phyloP scores from a whole-genome alignment of 768 basidiomycete genomes.

The Mycena vitilis region DNA sequence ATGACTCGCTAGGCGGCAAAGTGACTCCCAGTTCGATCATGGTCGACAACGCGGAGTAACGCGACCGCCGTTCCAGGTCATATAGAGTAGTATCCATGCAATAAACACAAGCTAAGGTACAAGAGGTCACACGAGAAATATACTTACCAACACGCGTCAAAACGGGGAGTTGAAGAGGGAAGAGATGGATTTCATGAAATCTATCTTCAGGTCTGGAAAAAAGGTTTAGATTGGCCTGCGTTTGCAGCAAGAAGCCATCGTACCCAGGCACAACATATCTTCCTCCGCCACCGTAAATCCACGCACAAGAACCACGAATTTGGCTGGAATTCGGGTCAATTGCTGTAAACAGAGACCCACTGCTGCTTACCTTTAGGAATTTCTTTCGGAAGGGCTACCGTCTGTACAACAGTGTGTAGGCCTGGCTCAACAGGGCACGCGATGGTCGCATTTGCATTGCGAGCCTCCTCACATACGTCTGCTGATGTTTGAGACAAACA shows the following conservation, averaged over 20 bases:
- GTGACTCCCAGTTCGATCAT: too few relatives aligned
- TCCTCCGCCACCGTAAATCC: slow-evolving; percentile 81
- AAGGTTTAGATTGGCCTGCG: neutral
- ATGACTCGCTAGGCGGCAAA: too few relatives aligned
- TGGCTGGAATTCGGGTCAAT: slow-evolving; percentile 64
- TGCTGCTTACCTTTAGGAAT: slow-evolving; percentile 78
- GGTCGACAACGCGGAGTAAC: too few relatives aligned
- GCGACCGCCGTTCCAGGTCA: neutral
- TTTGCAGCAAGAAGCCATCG: neutral
- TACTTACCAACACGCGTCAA: slow-evolving; percentile 11
- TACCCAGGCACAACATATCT: slow-evolving; percentile 77
- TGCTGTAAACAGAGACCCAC: neutral
- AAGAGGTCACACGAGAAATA: slow-evolving; percentile 12
- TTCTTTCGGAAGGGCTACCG: slow-evolving; percentile 89
- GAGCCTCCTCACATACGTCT: slow-evolving; percentile 94
- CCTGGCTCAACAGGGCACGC: slow-evolving; percentile 88
- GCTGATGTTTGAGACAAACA: neutral
- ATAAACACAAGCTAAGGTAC: neutral
- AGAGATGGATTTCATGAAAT: slow-evolving; percentile 70
- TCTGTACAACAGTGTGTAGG: slow-evolving; percentile 79
- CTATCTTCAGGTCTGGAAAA: slow-evolving; percentile 67
- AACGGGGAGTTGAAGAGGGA: slow-evolving; percentile 39
- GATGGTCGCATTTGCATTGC: slow-evolving; percentile 77
- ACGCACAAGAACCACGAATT: slow-evolving; percentile 76
- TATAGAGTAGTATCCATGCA: neutral